Evolutionary conservation across 2,329 filamentous ascomycete species (phyloP).

Genomic region (Phyllosticta ampelicida): DNA sequence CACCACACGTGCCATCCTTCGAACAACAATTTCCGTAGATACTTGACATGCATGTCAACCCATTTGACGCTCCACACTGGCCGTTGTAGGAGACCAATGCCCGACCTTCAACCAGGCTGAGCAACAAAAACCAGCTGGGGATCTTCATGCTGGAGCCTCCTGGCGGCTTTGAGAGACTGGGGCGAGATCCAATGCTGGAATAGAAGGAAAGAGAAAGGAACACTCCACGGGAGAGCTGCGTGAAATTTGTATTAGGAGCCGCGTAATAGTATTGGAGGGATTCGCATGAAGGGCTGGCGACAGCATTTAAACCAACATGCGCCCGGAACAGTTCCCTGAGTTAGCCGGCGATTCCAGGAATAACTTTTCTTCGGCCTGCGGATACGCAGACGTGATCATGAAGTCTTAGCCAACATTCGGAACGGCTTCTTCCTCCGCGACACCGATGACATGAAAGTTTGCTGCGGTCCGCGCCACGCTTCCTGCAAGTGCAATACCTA

Average conservation of each 20-base stretch:
- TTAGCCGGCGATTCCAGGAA: background rate
- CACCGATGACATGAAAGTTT: background rate
- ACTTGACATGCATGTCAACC: constrained; percentile 15
- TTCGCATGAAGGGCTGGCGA: background rate
- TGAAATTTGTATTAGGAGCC: background rate
- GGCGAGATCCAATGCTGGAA: background rate
- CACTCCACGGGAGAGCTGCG: background rate
- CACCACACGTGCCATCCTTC: constrained; percentile 15
- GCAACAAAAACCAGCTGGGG: constrained; percentile 4
- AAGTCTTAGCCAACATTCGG: background rate
- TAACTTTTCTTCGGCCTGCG: background rate
- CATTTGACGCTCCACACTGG: constrained; percentile 14
- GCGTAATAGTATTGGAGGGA: background rate
- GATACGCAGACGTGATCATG: background rate
- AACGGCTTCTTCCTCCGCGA: background rate
- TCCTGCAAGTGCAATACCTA: background rate
- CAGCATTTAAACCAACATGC: background rate
- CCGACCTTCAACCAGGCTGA: constrained; percentile 2
- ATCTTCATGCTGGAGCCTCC: constrained; percentile 1
- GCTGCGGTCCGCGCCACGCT: background rate
- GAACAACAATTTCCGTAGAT: constrained; percentile 17
- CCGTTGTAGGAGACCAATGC: constrained; percentile 15
- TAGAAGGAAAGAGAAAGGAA: background rate
- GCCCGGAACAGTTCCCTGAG: background rate
- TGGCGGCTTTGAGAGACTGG: background rate